Base-by-base conservation (phyloP, 1,284 basidiomycete genomes). In the Pholiota adiposa region DNA sequence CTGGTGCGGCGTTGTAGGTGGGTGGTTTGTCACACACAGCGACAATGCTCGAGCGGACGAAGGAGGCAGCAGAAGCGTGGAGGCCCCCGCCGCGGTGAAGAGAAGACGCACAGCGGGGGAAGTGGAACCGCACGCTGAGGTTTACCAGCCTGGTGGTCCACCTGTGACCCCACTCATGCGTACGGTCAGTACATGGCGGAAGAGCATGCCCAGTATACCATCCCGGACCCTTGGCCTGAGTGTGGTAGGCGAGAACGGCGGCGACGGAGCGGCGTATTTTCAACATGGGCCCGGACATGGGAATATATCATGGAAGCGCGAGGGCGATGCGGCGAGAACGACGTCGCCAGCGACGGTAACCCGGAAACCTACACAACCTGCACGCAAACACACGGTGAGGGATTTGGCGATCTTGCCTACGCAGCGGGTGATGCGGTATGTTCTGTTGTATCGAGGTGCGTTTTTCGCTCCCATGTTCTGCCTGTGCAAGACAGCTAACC, bases 391-490 rank as follows among this genome's bases (percentile, higher is more conserved):
- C 18, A 69, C 73, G 23, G 75, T 86, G 25, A 75, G 86, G 56
- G 88, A 90, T 61, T 74, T 90, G 8, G 88, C 86, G 3, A 90
- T 90, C 62, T 75, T 87, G 62, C 88, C 88, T 19, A 85, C 85
- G 14, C 88, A 90, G 73, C 75, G 88, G 54, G 82, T 89, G 23
- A 86, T 84, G 78, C 79, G 88, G 65, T 90, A 90, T 72, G 86
- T 87, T 9, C 65, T 90, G 53, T 75, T 89, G 49, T 90, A 85
- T 65, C 79, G 79, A 75, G 87, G 88, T 88, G 59, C 56, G 80
- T 75, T 48, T 50, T 53, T 55, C 57, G 46, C 29, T 50, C 51
- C 41, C 40, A 51, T 38, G 36, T 44, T 41, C 44, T 53, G 27
- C 62, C 34, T 40, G n/a, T n/a, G 33, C 59, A 43, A 40, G 40